Evolutionary conservation across 192 early-diverging fungal genomes (phyloP).

Genomic region (Rhizoclosmatium sp.): DNA sequence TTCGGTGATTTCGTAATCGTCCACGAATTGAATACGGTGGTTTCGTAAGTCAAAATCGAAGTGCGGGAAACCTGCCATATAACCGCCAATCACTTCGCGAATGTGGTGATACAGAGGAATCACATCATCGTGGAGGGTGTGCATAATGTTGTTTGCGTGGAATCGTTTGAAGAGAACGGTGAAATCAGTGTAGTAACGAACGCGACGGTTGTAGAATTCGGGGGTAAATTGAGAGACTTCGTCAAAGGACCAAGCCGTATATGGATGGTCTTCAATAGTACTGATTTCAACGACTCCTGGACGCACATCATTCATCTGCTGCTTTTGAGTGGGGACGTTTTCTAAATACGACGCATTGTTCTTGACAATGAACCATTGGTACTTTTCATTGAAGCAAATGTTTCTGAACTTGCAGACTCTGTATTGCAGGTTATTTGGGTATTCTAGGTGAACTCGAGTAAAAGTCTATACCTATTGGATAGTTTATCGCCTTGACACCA

Average conservation of each 20-base stretch:
- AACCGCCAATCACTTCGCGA: constrained; percentile 43
- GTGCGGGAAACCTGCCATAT: constrained; percentile 9
- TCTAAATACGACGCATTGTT: constrained; percentile 48
- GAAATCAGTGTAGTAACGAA: constrained; percentile 52
- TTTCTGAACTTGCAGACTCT: constrained; percentile 57
- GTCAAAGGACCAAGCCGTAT: constrained; percentile 46
- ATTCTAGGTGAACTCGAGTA: not conserved
- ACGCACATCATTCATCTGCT: constrained; percentile 30
- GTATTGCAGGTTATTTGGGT: not conserved
- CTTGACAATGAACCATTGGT: constrained; percentile 55
- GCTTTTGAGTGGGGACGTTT: constrained; percentile 40
- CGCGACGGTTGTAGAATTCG: constrained; percentile 44
- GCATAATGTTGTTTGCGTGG: constrained; percentile 63
- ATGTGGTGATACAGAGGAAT: constrained; percentile 52
- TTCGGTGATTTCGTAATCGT: constrained; percentile 46
- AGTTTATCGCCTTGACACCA: constrained; percentile 48
- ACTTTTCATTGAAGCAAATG: constrained; percentile 50
- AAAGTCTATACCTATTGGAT: constrained; percentile 23
- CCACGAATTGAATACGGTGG: constrained; percentile 50
- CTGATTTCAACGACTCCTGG: constrained; percentile 48
- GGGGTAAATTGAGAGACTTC: constrained; percentile 53
- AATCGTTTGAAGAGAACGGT: constrained; percentile 54
- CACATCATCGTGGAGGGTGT: constrained; percentile 61
- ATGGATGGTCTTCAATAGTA: constrained; percentile 51
- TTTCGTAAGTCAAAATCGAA: constrained; percentile 45